Conservation (phyloP, 768 basidiomycete genomes). For the Rhizopogon rudus region DNA sequence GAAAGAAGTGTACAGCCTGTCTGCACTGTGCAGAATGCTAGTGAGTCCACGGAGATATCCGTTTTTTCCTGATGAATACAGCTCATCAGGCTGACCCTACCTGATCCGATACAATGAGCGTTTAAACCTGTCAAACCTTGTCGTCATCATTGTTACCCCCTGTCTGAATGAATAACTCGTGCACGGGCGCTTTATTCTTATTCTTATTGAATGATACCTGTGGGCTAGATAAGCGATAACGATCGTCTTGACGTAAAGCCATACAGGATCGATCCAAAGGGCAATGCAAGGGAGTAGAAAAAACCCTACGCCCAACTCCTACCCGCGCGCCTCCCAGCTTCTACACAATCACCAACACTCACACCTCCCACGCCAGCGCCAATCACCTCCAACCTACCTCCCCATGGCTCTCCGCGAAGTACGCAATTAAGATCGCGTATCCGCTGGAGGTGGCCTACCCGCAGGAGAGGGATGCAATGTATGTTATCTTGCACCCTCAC, state of each 20-base stretch:
- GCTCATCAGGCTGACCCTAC: neutral
- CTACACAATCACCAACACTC: conserved; percentile 82
- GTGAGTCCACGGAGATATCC: neutral
- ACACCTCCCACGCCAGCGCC: conserved; percentile 89
- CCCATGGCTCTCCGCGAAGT: conserved; percentile 39
- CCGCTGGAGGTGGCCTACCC: conserved; percentile 66
- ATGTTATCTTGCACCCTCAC: conserved; percentile 49
- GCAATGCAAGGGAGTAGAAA: neutral
- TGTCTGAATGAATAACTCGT: neutral
- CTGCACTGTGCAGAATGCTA: neutral
- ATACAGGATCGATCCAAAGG: neutral
- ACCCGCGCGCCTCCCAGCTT: conserved; percentile 61
- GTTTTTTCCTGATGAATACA: neutral
- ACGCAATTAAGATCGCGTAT: conserved; percentile 53
- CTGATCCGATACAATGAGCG: neutral
- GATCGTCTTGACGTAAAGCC: neutral
- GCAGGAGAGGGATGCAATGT: conserved; percentile 75
- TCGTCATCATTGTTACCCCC: neutral
- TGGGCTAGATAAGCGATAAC: neutral
- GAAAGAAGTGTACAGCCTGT: neutral
- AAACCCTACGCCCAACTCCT: conserved; percentile 29
- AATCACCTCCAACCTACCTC: conserved; percentile 51
- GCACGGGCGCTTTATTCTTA: neutral
- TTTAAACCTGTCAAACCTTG: neutral
- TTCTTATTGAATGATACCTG: neutral